These are phyloP conservation scores for Capsicum baccatum DNA, from an alignment of 257 asterid genomes.

Conservation along the genomic window DNA sequence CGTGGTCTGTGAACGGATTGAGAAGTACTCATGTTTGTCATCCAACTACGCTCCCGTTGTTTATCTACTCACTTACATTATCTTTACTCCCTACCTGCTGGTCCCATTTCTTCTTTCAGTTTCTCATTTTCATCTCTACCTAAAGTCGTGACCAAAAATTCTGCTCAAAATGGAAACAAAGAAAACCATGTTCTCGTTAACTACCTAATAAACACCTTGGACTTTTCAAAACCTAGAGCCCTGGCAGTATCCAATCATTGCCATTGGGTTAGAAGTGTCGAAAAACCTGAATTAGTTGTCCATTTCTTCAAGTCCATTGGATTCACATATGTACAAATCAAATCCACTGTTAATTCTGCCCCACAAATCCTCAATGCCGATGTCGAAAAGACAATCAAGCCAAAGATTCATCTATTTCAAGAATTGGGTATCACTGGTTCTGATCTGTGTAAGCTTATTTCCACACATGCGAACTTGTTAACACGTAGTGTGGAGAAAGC, in stretches of 20 bases:
- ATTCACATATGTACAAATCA: constrained; percentile 32
- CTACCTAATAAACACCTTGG: constrained; percentile 28
- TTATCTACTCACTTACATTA: not conserved
- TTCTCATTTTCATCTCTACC: constrained; percentile 7
- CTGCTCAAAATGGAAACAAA: constrained; percentile 19
- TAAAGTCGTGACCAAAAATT: not conserved
- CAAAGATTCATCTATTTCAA: constrained; percentile 37
- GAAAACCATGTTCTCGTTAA: constrained; percentile 24
- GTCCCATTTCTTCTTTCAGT: not conserved
- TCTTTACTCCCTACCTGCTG: not conserved
- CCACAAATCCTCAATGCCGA: constrained; percentile 39
- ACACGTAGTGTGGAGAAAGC: constrained; percentile 33
- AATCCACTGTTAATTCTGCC: not conserved
- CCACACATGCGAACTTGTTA: constrained; percentile 29
- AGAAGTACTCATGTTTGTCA: constrained; percentile 17
- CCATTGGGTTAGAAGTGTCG: constrained; percentile 16
- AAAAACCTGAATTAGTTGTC: constrained; percentile 28
- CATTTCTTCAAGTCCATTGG: constrained; percentile 25
- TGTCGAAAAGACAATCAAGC: constrained; percentile 39
- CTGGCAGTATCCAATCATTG: not conserved
- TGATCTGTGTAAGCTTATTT: constrained; percentile 33
- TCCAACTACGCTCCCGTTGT: not conserved
- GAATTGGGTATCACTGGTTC: constrained; percentile 44
- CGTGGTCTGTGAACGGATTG: not conserved
- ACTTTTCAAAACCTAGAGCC: constrained; percentile 31